Percentiles rank a stretch among this genome's conserved stretches.
Conservation (phyloP, 2,329 filamentous ascomycete species). For the Dactylellina cionopaga region DNA sequence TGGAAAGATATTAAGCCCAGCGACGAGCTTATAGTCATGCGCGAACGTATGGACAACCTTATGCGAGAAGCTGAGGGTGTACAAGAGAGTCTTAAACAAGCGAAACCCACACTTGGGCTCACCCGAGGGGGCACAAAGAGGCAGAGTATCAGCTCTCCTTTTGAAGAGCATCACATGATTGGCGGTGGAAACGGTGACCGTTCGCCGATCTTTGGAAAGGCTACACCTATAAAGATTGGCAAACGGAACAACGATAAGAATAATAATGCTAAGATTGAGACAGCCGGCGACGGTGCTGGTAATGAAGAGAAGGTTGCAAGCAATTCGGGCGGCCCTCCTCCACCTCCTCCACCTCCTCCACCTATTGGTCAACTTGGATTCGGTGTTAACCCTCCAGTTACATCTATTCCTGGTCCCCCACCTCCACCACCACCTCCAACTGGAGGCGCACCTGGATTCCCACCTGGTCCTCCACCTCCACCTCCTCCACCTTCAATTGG, state of each 20-base stretch:
- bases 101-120: conserved; percentile 64
- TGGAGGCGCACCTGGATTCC: conserved; percentile 59
- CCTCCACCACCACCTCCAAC: conserved; percentile 60
- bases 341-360: conserved; percentile 60
- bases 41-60: conserved; percentile 88
- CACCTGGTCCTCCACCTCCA: conserved; percentile 59
- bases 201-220: conserved; percentile 78
- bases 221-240: conserved; percentile 73
- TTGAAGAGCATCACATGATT: too few relatives aligned
- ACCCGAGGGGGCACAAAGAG: too few relatives aligned
- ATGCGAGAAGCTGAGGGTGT: conserved; percentile 55
- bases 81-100: conserved; percentile 52
- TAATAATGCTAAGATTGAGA: conserved; percentile 66
- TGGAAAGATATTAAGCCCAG: conserved; percentile 90
- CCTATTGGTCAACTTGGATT: conserved; percentile 60
- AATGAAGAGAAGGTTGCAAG: conserved; percentile 24
- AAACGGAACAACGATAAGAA: conserved; percentile 80
- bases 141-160: too few relatives aligned
- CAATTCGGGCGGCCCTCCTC: conserved; percentile 55
- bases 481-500: conserved; percentile 62
- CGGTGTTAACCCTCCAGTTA: conserved; percentile 54
- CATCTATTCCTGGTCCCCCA: conserved; percentile 59
- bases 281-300: conserved; percentile 59
- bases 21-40: conserved; percentile 87
- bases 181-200: conserved; percentile 58